Conservation (phyloP, 306 rosid species). For the Amphicarpaea edgeworthii region DNA sequence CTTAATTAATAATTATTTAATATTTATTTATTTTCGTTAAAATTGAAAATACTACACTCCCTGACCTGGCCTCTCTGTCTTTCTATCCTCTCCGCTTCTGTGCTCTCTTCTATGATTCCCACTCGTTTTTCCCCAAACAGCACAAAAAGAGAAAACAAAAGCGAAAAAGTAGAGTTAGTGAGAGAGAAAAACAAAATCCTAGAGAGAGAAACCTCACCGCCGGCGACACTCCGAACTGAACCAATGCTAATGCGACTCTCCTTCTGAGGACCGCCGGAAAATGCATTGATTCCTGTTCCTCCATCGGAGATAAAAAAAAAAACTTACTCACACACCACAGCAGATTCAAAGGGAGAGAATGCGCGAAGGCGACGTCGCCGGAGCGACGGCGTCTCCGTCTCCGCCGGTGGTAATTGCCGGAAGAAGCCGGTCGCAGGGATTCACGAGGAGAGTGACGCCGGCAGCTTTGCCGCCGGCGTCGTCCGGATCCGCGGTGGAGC, state of each 20-base stretch:
- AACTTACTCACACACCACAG: not conserved
- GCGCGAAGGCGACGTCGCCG: constrained; percentile 66
- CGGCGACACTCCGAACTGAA: constrained; percentile 40
- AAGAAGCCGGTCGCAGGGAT: constrained; percentile 72
- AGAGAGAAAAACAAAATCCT: not conserved
- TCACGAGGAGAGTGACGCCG: constrained; percentile 79
- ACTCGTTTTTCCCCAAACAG: constrained; percentile 61
- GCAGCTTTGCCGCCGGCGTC: constrained; percentile 47
- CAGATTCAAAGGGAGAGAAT: constrained; percentile 53
- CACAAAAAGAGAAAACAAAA: constrained; percentile 55
- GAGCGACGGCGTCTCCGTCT: constrained; percentile 30
- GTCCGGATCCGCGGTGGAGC: constrained; percentile 54
- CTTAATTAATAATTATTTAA: not conserved
- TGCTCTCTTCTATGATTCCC: constrained; percentile 63
- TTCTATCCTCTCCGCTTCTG: constrained; percentile 48
- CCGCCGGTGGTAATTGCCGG: constrained; percentile 52
- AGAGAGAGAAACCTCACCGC: constrained; percentile 46
- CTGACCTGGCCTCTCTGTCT: constrained; percentile 35
- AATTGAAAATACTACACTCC: constrained; percentile 26
- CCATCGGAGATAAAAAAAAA: not conserved
- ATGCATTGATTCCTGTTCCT: constrained; percentile 44
- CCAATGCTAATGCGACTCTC: not conserved
- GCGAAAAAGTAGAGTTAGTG: not conserved
- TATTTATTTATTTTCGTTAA: not conserved
- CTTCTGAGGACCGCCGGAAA: constrained; percentile 19